phyloP scores from a whole-genome alignment of 2,329 filamentous ascomycete species.

The Moelleriella libera region DNA sequence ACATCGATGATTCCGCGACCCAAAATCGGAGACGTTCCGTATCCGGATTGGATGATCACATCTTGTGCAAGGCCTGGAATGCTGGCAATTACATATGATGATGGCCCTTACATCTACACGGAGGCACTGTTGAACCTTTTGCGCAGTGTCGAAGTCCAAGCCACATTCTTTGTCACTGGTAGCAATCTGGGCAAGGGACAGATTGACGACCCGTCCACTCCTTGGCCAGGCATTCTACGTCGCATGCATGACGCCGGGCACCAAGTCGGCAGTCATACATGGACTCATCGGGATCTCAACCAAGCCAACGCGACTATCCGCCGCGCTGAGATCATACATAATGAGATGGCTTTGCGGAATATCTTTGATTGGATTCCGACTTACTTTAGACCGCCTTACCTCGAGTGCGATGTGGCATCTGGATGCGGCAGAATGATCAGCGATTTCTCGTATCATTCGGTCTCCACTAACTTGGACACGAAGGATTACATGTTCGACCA shows the following conservation, averaged over 20 bases:
- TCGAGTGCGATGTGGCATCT: constrained; percentile 24
- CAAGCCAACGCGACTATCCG: constrained; percentile 17
- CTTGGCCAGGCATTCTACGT: constrained; percentile 21
- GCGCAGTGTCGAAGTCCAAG: constrained; percentile 15
- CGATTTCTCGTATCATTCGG: constrained; percentile 37
- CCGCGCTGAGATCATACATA: constrained; percentile 24
- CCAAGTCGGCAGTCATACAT: constrained; percentile 32
- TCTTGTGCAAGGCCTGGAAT: constrained; percentile 18
- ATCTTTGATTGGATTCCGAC: constrained; percentile 25
- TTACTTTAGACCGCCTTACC: constrained; percentile 30
- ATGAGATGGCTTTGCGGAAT: constrained; percentile 28
- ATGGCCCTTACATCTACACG: constrained; percentile 30
- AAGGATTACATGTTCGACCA: constrained; percentile 42
- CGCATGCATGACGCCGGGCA: constrained; percentile 28
- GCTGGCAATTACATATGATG: constrained; percentile 32
- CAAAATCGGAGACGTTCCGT: constrained; percentile 19
- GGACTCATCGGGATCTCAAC: constrained; percentile 30
- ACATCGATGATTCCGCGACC: constrained; percentile 12
- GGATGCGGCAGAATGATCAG: constrained; percentile 22
- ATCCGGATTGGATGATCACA: constrained; percentile 18
- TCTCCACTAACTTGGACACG: constrained; percentile 44
- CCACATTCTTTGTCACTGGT: constrained; percentile 28
- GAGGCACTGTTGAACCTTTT: constrained; percentile 23
- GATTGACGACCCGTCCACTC: constrained; percentile 21
- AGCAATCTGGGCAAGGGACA: constrained; percentile 24